These are phyloP conservation scores for Caryopteris hybrid DNA, from an alignment of 305 asterid genomes.

Conservation along the genomic window DNA sequence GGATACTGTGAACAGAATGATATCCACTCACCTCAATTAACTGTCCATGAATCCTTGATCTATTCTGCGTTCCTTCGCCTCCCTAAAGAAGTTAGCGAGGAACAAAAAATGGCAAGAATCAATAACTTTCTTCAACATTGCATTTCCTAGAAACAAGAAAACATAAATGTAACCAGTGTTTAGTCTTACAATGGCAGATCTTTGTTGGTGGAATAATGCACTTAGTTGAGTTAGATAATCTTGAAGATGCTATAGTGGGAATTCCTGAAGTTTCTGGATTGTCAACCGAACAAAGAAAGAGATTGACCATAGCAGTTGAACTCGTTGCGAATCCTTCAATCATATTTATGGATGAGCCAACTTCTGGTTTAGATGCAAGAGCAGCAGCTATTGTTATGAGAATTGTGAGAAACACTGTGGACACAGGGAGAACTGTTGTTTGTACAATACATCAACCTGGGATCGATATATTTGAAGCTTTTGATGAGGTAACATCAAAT, in stretches of 20 bases:
- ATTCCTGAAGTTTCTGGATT: slow-evolving; percentile 62
- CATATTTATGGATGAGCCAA: slow-evolving; percentile 88
- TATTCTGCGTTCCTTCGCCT: slow-evolving; percentile 73
- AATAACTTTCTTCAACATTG: too few relatives aligned
- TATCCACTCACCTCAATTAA: too few relatives aligned
- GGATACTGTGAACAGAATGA: too few relatives aligned
- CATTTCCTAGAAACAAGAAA: background rate
- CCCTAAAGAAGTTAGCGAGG: slow-evolving; percentile 47
- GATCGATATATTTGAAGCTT: too few relatives aligned
- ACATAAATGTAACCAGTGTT: background rate
- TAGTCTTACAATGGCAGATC: slow-evolving; percentile 27
- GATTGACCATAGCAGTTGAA: slow-evolving; percentile 77
- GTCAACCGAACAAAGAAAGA: slow-evolving; percentile 70
- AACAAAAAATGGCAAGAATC: slow-evolving; percentile 50
- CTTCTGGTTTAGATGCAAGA: slow-evolving; percentile 80
- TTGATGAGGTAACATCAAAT: too few relatives aligned
- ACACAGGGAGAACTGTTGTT: too few relatives aligned
- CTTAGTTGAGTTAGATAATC: slow-evolving; percentile 60
- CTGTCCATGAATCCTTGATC: slow-evolving; percentile 56
- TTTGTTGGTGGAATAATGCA: slow-evolving; percentile 68
- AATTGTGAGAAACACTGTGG: too few relatives aligned
- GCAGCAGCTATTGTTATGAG: slow-evolving; percentile 86
- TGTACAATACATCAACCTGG: too few relatives aligned
- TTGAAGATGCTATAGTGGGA: slow-evolving; percentile 67
- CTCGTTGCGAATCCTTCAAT: too few relatives aligned